Evolutionary conservation across 148 eudicot species (phyloP).

Genomic region (Chenopodium suecicum): DNA sequence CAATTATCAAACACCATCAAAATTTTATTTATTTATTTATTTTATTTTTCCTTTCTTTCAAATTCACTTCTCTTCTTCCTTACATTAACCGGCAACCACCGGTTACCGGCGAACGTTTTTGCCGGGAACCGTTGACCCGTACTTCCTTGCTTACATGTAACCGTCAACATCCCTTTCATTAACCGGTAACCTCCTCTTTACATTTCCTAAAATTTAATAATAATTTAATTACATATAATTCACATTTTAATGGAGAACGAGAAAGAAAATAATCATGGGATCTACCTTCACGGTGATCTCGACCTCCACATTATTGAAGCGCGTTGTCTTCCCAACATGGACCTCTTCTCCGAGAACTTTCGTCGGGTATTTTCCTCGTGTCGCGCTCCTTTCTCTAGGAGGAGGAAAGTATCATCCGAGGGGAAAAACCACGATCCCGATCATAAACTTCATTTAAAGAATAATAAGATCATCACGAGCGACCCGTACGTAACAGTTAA

Average conservation of each 20-base stretch:
- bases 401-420: background rate
- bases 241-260: background rate
- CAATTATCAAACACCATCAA: background rate
- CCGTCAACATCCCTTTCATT: background rate
- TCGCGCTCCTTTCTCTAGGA: constrained; percentile 24
- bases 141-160: background rate
- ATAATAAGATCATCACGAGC: constrained; percentile 68
- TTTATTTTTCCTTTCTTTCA: background rate
- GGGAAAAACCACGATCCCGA: background rate
- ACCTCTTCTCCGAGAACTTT: constrained; percentile 57
- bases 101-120: background rate
- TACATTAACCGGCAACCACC: background rate
- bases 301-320: constrained; percentile 69
- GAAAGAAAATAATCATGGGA: background rate
- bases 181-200: background rate
- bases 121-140: background rate
- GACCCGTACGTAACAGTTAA: constrained; percentile 93
- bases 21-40: background rate
- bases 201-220: background rate
- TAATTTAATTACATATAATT: too few species aligned
- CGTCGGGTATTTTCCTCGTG: constrained; percentile 46
- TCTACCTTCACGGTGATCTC: constrained; percentile 86
- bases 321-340: constrained; percentile 81
- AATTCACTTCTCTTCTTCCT: too few species aligned
- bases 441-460: constrained; percentile 9